Conservation (phyloP, 1,284 basidiomycete genomes). For the Lignosus rhinocerotis region DNA sequence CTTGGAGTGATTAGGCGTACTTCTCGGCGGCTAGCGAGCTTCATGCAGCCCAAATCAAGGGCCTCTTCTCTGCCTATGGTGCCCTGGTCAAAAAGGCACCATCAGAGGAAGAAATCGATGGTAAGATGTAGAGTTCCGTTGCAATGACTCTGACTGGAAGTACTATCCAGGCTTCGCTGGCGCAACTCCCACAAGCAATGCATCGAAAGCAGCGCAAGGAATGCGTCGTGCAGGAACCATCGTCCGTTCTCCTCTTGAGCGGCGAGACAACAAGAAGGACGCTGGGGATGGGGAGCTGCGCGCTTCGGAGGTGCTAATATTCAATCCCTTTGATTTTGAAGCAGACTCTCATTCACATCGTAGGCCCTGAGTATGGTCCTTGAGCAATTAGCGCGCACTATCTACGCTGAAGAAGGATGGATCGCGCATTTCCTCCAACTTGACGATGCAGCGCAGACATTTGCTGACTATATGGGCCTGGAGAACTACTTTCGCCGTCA, state of each 20-base stretch:
- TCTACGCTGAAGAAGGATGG: slow-evolving; percentile 87
- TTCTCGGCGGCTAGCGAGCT: slow-evolving; percentile 83
- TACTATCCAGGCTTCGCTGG: slow-evolving; percentile 48
- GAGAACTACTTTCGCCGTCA: slow-evolving; percentile 94
- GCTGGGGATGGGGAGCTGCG: slow-evolving; percentile 56
- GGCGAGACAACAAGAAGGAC: slow-evolving; percentile 63
- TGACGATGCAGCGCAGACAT: slow-evolving; percentile 85
- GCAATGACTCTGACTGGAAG: background rate
- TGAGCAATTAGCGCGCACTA: slow-evolving; percentile 73
- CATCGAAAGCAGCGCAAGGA: slow-evolving; percentile 50
- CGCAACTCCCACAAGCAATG: slow-evolving; percentile 38
- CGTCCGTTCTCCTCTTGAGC: slow-evolving; percentile 68
- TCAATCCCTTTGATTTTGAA: background rate
- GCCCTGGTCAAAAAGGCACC: slow-evolving; percentile 62
- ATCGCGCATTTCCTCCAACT: slow-evolving; percentile 92
- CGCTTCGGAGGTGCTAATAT: slow-evolving; percentile 45
- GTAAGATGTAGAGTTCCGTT: slow-evolving; percentile 36
- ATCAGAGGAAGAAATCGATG: slow-evolving; percentile 77
- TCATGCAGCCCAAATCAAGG: slow-evolving; percentile 78
- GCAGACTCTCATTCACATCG: slow-evolving; percentile 4
- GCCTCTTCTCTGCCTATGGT: slow-evolving; percentile 64
- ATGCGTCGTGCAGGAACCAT: slow-evolving; percentile 79
- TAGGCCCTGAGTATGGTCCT: slow-evolving; percentile 79
- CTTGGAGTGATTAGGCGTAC: slow-evolving; percentile 62
- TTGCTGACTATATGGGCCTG: slow-evolving; percentile 93